Evolutionary conservation across 2,329 filamentous ascomycete species (phyloP), one percentile per base, ranked within the genome.

Genomic region (Fusarium armeniacum): DNA sequence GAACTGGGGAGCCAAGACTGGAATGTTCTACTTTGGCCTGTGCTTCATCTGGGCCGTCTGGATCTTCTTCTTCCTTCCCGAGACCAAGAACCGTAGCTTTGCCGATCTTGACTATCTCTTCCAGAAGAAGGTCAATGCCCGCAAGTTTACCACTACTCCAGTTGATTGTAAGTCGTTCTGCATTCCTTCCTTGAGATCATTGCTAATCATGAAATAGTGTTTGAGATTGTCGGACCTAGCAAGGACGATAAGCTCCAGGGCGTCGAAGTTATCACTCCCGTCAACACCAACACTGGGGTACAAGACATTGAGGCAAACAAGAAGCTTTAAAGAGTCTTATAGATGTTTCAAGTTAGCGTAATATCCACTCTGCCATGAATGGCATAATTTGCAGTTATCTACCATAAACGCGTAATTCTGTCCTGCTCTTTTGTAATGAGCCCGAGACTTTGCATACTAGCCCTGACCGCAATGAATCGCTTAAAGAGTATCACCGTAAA

Each of bases 21-120:
- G 78, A 18, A 81, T 83, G 69, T 79, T 84, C 72, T 84, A 81
- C 78, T 79, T 78, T 12, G 79, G 72, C 2, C 78, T 84, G 8
- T 83, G 83, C 70, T 71, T 83, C 6, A 33, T 82, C 9, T 84
- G 83, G 52, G 76, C 83, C 2, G 53, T 80, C 1, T 89, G 87
- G 81, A 83, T 84, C 5, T 85, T 78, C 70, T 84, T 85, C 71
- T 83, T 82, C 45, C 77, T 86, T 6, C 85, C 85, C 6, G 87
- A 89, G 78, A 85, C 86, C 15, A 83, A 81, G 60, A 85, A 82
- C 32, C 81, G 84, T 44, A 85, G 83, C 2, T 84, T 85, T 58
- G 84, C 83, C 44, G 86, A 89, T 76, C 81, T 89, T 10, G 86
- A 89, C 62, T 76, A 84, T 4, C 76, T 89, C 64, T 89, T 89